Conservation (phyloP, 140 eudicot genomes). For the Senecio squalidus region DNA sequence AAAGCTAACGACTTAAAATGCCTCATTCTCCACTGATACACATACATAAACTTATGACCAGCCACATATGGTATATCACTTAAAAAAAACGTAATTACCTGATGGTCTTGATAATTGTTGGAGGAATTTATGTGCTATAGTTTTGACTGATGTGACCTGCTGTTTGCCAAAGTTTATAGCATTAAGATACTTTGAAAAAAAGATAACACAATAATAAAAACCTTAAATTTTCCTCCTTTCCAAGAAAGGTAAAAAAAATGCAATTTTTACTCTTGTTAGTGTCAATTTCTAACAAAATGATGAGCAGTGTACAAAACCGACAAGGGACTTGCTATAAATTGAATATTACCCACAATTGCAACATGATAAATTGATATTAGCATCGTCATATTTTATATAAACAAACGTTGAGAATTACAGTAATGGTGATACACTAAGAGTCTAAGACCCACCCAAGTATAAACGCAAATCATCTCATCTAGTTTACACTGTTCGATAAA, state of each 20-base stretch:
- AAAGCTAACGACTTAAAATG: neutral
- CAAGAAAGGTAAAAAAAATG: too few species aligned
- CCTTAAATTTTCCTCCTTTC: too few species aligned
- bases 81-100: constrained; percentile 9
- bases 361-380: neutral
- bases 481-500: neutral
- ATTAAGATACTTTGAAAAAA: neutral
- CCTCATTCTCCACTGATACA: neutral
- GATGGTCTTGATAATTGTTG: constrained; percentile 13
- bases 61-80: constrained; percentile 12
- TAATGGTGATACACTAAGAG: too few species aligned
- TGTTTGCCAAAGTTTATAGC: constrained; percentile 5
- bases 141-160: neutral
- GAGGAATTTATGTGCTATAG: neutral
- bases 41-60: neutral
- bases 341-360: neutral
- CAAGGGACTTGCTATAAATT: neutral
- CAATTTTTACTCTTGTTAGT: too few species aligned
- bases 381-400: neutral
- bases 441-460: neutral
- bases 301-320: neutral
- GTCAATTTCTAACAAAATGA: neutral
- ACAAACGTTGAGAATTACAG: too few species aligned
- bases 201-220: neutral
- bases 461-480: neutral